Base-by-base conservation (phyloP, 306 rosid species). In the Pyrus betulifolia region DNA sequence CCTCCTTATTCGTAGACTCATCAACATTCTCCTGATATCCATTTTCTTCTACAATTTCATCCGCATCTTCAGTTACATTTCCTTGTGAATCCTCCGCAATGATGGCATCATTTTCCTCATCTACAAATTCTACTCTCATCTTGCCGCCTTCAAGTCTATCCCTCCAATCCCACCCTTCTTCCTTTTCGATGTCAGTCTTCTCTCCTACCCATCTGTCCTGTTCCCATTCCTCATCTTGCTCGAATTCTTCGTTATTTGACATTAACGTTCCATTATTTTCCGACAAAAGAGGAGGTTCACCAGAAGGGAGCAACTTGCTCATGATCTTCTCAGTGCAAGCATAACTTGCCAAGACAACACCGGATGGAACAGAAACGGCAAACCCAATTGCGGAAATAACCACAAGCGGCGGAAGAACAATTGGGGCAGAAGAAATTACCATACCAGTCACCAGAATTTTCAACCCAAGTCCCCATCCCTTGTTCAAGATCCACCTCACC, bases 301-400 rank as follows among this genome's bases (percentile, higher is more conserved):
- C 68, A 31, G 22, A 51, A 5, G 96, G 96, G 9, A 95, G 87
- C 77, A 93, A 77, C 78, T 71, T 85, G 33, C 81, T 83, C 98
- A 92, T 88, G 14, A 95, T 59, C 66, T 35, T 83, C 72, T 83
- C 83, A 17, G 92, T 70, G 78, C 86, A 90, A 58, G 75, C 89
- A 75, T 86, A 90, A 76, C 86, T 89, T 5, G 87, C 97, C 58
- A 87, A 83, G 69, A 86, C 80, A 31, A 92, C 11, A 3, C 85
- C 96, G 49, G 71, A 89, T 38, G 97, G 97, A 72, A 92, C 64
- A 52, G 91, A 87, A 82, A 80, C 74, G n/a, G 81, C 89, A 60
- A 95, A 25, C 79, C 92, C 97, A 69, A 95, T 79, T 28, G 91
- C 93, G 42, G 97, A 90, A 65, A 89, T 66, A 54, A 88, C 83